Percentiles rank a stretch among this genome's conserved stretches.
phyloP scores from a whole-genome alignment of 768 basidiomycete species.

The Cystofilobasidium capitatum region DNA sequence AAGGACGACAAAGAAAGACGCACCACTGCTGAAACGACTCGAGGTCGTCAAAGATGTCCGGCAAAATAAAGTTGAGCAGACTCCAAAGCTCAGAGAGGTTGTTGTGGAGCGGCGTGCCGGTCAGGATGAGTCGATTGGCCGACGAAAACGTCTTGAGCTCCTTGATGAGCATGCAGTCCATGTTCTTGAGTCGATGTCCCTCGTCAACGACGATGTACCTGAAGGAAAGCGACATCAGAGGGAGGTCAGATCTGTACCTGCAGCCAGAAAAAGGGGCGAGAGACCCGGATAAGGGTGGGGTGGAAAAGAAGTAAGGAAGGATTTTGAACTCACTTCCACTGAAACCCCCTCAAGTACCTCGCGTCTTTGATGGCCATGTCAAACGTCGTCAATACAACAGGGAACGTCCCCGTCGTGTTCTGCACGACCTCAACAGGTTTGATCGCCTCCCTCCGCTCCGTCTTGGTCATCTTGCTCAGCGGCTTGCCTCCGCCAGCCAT shows the following conservation, averaged over 20 bases:
- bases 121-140: conserved; percentile 83
- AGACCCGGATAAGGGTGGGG: not conserved
- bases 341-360: conserved; percentile 9
- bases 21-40: conserved; percentile 85
- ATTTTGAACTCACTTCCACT: conserved; percentile 17
- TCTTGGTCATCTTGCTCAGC: conserved; percentile 3
- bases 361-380: conserved; percentile 24
- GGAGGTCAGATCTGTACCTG: conserved; percentile 33
- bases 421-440: not conserved
- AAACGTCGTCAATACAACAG: conserved; percentile 22
- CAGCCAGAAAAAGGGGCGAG: not conserved
- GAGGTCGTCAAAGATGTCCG: conserved; percentile 82
- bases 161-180: conserved; percentile 77
- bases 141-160: conserved; percentile 80
- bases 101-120: conserved; percentile 94
- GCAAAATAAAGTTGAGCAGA: conserved; percentile 87
- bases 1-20: conserved; percentile 28
- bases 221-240: conserved; percentile 35
- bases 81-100: conserved; percentile 93
- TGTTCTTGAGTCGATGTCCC: conserved; percentile 84
- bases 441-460: not conserved
- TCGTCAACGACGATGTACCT: conserved; percentile 78
- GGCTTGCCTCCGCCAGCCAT: not conserved
- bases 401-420: conserved; percentile 25
- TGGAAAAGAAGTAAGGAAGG: not conserved